Evolutionary conservation across 1,284 basidiomycete species (phyloP), one percentile per base, ranked within the genome.

Genomic region (Cystobasidium sp.): DNA sequence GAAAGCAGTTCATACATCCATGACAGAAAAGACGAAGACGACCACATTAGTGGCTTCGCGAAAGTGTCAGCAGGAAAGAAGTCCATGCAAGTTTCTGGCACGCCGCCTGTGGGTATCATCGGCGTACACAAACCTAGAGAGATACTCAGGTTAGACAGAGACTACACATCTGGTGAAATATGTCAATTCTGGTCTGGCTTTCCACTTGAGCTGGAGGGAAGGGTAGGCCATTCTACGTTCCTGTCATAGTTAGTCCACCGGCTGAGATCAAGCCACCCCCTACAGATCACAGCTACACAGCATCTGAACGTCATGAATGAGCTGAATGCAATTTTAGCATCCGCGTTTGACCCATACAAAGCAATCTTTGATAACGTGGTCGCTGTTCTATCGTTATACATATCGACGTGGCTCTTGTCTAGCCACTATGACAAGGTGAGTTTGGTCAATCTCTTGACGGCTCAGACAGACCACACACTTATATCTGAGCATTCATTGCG

Each of bases 361-460:
- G 82, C 83, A 0, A 78, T 83, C 16, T 74, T 82, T 58, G 84
- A 85, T 76, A 85, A 85, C 73, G 67, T 82, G 44, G 78, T 93
- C 7, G 87, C 90, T n/a, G 85, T 91, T 47, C 82, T 91, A 76
- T 90, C 88, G 2, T 82, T 94, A 68, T 91, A 93, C 80, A 77
- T 91, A n/a, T 90, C 89, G 39, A 86, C 86, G 56, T 80, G 90
- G 9, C 75, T 93, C 20, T 53, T 87, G 52, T 84, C 83, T 62
- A 86, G 90, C 55, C 91, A 94, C 83, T 93, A 92, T 80, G 86
- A 89, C 64, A 88, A 88, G 85, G 93, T 89, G 75, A 76, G 87
- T 80, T 10, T 46, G 6, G 16, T 18, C 37, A 61, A 20, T 22
- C 7, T n/a, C n/a, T 44, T 1, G 39, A 9, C 53, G 18, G 10